A percentile compares a stretch with the other conserved stretches of the same genome.
Conservation (phyloP, 768 basidiomycete species). For the Inosperma sp. region DNA sequence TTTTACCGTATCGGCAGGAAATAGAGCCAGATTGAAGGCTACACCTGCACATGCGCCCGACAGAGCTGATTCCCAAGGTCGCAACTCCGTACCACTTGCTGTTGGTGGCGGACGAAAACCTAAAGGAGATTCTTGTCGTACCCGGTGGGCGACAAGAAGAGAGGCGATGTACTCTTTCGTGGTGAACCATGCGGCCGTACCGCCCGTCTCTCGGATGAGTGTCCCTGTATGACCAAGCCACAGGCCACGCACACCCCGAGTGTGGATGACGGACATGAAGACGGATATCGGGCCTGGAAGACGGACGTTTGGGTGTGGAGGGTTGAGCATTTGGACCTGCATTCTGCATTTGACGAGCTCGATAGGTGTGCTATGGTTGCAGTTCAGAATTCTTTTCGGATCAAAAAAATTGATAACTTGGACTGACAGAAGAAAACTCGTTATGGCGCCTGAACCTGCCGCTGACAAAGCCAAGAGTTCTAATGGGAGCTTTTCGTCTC, state of each 20-base stretch:
- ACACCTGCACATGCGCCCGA: slow-evolving; percentile 79
- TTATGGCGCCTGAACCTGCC: slow-evolving; percentile 80
- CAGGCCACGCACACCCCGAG: slow-evolving; percentile 43
- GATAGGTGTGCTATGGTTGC: slow-evolving; percentile 28
- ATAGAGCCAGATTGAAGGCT: slow-evolving; percentile 73
- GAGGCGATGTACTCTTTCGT: slow-evolving; percentile 75
- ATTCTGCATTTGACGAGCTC: slow-evolving; percentile 38
- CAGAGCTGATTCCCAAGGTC: slow-evolving; percentile 71
- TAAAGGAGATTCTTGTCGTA: slow-evolving; percentile 13
- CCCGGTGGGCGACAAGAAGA: slow-evolving; percentile 50
- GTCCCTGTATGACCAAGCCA: slow-evolving; percentile 89
- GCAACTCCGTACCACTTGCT: slow-evolving; percentile 25
- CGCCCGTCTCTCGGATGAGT: slow-evolving; percentile 82
- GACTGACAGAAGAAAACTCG: slow-evolving; percentile 82
- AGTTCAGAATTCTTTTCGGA: background rate
- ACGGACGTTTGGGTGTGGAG: slow-evolving; percentile 9
- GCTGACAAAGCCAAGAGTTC: slow-evolving; percentile 74
- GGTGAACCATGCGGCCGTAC: slow-evolving; percentile 81
- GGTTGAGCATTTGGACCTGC: slow-evolving; percentile 33
- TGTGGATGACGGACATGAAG: slow-evolving; percentile 26
- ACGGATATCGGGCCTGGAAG: slow-evolving; percentile 28
- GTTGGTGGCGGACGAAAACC: background rate
- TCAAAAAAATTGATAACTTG: background rate
- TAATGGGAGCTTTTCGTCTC: slow-evolving; percentile 50
- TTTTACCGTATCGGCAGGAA: slow-evolving; percentile 90